Conservation (phyloP, 805 yeast species). For the Barnettozyma siamensis region DNA sequence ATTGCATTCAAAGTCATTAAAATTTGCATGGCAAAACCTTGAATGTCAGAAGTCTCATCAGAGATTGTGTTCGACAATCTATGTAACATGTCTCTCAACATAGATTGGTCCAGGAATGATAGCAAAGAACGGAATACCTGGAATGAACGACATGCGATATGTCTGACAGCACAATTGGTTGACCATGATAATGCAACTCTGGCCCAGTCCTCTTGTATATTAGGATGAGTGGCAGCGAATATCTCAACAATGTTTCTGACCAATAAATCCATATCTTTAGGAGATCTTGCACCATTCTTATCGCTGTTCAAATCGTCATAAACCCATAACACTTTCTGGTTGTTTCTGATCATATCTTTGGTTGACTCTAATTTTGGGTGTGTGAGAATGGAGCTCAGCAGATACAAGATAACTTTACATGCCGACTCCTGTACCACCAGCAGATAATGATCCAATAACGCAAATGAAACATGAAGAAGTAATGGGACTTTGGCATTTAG, state of each 20-base stretch:
- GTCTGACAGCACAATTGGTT: conserved; percentile 94
- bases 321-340: conserved; percentile 58
- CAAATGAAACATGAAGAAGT: conserved; percentile 71
- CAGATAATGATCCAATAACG: conserved; percentile 82
- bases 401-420: conserved; percentile 62
- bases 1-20: conserved; percentile 92
- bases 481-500: conserved; percentile 59
- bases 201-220: conserved; percentile 79
- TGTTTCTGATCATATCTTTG: conserved; percentile 50
- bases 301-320: conserved; percentile 81
- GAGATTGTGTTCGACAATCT: conserved; percentile 89
- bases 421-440: conserved; percentile 83
- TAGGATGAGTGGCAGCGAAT: conserved; percentile 41
- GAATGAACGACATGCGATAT: conserved; percentile 93
- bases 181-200: conserved; percentile 86
- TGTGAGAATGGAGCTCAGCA: conserved; percentile 52
- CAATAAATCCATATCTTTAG: conserved; percentile 74
- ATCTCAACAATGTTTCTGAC: conserved; percentile 58
- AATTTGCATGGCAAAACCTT: conserved; percentile 95
- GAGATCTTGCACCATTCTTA: conserved; percentile 76
- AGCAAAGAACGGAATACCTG: conserved; percentile 83
- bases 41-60: conserved; percentile 84
- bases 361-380: conserved; percentile 50
- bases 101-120: conserved; percentile 74
- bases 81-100: conserved; percentile 92